A percentile compares a stretch with the other conserved stretches of the same genome.
Conservation (phyloP, 2,329 filamentous ascomycete species). For the Trichophyton mentagrophytes region DNA sequence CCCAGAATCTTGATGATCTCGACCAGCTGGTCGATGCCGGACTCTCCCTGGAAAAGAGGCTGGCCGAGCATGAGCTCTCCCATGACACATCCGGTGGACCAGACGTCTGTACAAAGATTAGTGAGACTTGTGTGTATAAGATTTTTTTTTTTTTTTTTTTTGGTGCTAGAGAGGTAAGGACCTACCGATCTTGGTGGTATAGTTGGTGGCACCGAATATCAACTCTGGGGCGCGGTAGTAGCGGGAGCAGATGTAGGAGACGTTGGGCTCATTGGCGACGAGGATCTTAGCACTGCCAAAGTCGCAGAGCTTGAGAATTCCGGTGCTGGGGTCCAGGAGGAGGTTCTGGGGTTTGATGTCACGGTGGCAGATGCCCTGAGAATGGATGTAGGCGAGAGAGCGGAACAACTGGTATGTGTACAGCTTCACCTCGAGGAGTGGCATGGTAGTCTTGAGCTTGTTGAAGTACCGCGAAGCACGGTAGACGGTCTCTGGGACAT, state of each 20-base stretch:
- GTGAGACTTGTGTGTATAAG: neutral
- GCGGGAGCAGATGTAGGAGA: slow-evolving; percentile 97
- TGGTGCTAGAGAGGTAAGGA: slow-evolving; percentile 4
- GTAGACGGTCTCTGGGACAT: slow-evolving; percentile 96
- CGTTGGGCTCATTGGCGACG: slow-evolving; percentile 96
- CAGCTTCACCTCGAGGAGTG: slow-evolving; percentile 94
- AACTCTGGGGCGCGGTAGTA: slow-evolving; percentile 97
- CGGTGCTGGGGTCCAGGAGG: slow-evolving; percentile 77
- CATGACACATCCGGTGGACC: slow-evolving; percentile 99
- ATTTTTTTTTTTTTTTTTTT: neutral
- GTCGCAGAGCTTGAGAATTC: slow-evolving; percentile 93
- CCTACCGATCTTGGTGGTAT: slow-evolving; percentile 98
- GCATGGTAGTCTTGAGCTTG: slow-evolving; percentile 99
- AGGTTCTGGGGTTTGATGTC: slow-evolving; percentile 99
- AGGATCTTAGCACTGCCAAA: slow-evolving; percentile 98
- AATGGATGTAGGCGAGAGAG: slow-evolving; percentile 96
- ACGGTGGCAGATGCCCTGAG: slow-evolving; percentile 95
- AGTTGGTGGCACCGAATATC: slow-evolving; percentile 98
- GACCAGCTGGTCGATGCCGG: slow-evolving; percentile 93
- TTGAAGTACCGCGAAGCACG: slow-evolving; percentile 97
- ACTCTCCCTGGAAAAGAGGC: slow-evolving; percentile 94
- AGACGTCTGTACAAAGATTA: slow-evolving; percentile 59
- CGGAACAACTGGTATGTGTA: slow-evolving; percentile 99
- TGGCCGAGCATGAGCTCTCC: slow-evolving; percentile 98
- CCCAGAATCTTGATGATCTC: slow-evolving; percentile 99